Evolutionary conservation across 2,329 filamentous ascomycete species (phyloP).

Genomic region (Tolypocladium sp.): DNA sequence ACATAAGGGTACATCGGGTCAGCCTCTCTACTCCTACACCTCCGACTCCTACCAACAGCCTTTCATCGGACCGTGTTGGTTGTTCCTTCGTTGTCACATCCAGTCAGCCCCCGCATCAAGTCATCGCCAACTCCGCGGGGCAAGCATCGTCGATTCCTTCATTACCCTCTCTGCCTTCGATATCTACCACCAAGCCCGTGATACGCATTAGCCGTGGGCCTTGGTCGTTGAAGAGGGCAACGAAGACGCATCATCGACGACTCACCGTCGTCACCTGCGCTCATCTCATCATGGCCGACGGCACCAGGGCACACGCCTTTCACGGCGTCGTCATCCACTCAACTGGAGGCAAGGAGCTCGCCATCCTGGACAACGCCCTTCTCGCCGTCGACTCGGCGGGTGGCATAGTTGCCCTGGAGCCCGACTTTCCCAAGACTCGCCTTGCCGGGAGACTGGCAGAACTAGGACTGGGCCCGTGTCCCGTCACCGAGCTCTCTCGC

Average conservation of each 20-base stretch:
- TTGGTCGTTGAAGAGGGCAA: no score
- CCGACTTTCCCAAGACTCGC: slow-evolving; percentile 5
- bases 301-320: slow-evolving; percentile 14
- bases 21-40: not conserved
- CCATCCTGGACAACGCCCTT: slow-evolving; percentile 28
- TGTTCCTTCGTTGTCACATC: not conserved
- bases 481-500: slow-evolving; percentile 17
- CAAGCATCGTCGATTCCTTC: not conserved
- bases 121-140: not conserved
- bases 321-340: slow-evolving; percentile 35
- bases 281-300: not conserved
- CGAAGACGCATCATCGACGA: no score
- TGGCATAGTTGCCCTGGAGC: slow-evolving; percentile 14
- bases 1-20: not conserved
- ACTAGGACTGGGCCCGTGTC: slow-evolving; percentile 1
- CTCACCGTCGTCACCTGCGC: no score
- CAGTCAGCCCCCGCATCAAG: not conserved
- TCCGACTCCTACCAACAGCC: not conserved
- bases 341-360: slow-evolving; percentile 17
- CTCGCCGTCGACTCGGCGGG: slow-evolving; percentile 18
- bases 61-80: not conserved
- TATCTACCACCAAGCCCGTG: not conserved
- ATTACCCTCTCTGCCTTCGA: not conserved
- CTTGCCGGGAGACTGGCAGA: slow-evolving; percentile 7
- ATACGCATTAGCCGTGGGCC: not conserved